Percentiles rank a stretch among this genome's conserved stretches.
phyloP scores from a whole-genome alignment of 208 protist genomes.

The Spongospora subterranea region DNA sequence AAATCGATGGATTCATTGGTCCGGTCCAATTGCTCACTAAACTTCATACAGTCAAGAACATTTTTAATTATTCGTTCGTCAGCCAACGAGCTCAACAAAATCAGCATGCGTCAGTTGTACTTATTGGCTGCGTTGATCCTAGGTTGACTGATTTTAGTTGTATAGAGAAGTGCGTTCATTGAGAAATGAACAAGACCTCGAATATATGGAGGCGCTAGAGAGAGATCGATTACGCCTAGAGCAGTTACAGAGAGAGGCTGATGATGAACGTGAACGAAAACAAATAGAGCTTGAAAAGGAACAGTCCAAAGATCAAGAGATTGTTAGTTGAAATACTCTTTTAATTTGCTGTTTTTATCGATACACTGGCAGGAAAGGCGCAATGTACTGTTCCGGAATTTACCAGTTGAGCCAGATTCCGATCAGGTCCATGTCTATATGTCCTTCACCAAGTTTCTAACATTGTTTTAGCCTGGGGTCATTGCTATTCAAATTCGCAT shows the following conservation, averaged over 20 bases:
- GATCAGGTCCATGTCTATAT: background rate
- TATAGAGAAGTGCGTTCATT: background rate
- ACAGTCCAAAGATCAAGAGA: background rate
- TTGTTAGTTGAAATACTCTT: background rate
- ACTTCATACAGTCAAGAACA: conserved; percentile 40
- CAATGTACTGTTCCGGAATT: background rate
- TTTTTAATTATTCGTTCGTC: conserved; percentile 21
- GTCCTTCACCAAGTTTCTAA: background rate
- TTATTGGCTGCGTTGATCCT: background rate
- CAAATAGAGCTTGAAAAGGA: background rate
- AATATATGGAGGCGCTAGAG: conserved; percentile 15
- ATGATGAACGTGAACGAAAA: background rate
- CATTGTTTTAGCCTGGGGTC: background rate
- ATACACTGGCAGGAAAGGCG: background rate
- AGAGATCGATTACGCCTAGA: background rate
- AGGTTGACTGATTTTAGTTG: background rate
- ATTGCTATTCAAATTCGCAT: background rate
- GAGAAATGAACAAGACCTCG: background rate
- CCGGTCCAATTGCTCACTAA: background rate
- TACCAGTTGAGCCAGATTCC: conserved; percentile 16
- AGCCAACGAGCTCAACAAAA: background rate
- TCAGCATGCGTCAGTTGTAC: background rate
- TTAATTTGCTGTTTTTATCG: background rate
- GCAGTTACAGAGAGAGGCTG: background rate
- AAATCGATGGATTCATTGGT: background rate